Evolutionary conservation across 1,139 yeast species (phyloP).

Genomic region (Saccharomyces hybrid): DNA sequence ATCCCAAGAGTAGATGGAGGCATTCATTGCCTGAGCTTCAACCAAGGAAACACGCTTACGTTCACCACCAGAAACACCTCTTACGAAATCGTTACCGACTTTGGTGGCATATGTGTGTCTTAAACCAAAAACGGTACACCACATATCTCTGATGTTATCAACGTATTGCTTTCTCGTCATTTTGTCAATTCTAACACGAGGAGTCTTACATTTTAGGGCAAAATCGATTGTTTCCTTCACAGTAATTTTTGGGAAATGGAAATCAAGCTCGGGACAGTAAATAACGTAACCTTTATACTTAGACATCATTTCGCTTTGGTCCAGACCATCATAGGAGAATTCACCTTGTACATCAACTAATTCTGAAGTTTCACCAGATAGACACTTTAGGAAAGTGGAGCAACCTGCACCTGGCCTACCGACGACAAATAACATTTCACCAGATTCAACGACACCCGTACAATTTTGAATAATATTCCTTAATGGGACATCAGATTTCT

Average conservation of each 20-base stretch:
- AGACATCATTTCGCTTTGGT: conserved; percentile 43
- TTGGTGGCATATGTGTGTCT: conserved; percentile 49
- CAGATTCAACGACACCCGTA: conserved; percentile 47
- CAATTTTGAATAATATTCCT: conserved; percentile 42
- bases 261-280: conserved; percentile 56
- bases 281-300: conserved; percentile 46
- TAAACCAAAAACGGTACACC: conserved; percentile 53
- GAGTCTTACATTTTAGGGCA: conserved; percentile 56
- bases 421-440: conserved; percentile 54
- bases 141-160: conserved; percentile 41
- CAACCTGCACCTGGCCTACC: conserved; percentile 70
- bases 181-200: conserved; percentile 44
- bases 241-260: conserved; percentile 57
- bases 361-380: conserved; percentile 45
- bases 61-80: conserved; percentile 64
- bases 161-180: conserved; percentile 44
- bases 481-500: conserved; percentile 35
- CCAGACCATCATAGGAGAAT: conserved; percentile 45
- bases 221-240: conserved; percentile 56
- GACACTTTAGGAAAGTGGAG: conserved; percentile 47
- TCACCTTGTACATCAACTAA: conserved; percentile 40
- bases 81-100: conserved; percentile 54
- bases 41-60: conserved; percentile 57
- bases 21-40: conserved; percentile 54
- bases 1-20: conserved; percentile 61